phyloP scores from a whole-genome alignment of 352 stramenopile species.

The Phytopythium kandeliae region DNA sequence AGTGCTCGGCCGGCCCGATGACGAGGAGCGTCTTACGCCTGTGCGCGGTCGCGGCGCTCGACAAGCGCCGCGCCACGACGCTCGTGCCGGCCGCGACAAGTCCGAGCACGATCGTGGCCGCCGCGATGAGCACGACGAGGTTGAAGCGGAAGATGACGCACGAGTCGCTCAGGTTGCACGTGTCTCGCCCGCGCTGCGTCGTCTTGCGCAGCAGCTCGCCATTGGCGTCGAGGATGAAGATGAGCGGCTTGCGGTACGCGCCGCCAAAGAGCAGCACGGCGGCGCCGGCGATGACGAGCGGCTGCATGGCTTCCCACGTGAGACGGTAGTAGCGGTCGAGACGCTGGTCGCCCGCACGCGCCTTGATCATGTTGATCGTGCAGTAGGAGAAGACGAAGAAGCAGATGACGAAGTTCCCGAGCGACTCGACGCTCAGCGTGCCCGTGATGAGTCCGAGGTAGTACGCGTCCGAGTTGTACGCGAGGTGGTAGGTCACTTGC shows the following conservation, averaged over 20 bases:
- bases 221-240: conserved; percentile 18
- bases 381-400: conserved; percentile 28
- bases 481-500: conserved; percentile 19
- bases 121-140: conserved; percentile 10
- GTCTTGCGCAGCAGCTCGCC: conserved; percentile 24
- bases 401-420: conserved; percentile 16
- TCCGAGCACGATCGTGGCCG: neutral
- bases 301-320: conserved; percentile 21
- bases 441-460: conserved; percentile 19
- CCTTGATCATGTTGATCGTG: conserved; percentile 19
- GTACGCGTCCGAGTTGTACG: conserved; percentile 23
- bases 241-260: conserved; percentile 8
- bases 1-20: neutral
- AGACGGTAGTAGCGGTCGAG: conserved; percentile 21
- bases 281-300: conserved; percentile 11
- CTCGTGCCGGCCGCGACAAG: neutral
- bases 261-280: conserved; percentile 7
- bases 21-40: too few species aligned
- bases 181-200: conserved; percentile 14
- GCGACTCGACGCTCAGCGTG: conserved; percentile 14
- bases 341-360: conserved; percentile 14
- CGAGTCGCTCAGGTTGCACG: conserved; percentile 18
- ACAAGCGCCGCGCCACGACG: too few species aligned
- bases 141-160: conserved; percentile 21
- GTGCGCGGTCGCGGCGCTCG: too few species aligned